Base-by-base conservation (phyloP, 257 asterid genomes). In the Leptodermis oblonga region DNA sequence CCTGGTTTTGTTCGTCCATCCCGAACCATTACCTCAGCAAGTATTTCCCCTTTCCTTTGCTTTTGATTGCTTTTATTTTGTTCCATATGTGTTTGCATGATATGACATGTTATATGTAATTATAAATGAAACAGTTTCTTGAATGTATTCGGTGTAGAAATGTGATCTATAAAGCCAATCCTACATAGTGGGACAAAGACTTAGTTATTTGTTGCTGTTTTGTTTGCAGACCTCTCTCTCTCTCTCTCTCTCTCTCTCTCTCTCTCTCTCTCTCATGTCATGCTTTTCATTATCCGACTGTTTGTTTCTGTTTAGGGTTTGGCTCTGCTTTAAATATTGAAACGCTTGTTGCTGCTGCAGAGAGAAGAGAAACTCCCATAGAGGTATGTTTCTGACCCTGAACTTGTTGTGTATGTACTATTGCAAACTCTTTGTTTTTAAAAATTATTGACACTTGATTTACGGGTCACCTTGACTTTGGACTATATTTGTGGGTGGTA, bases 271-370 rank as follows among this genome's bases (percentile, higher is more conserved):
- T 18, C 10, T 0, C 62, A 22, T 20, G 14, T 43, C 54, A 26
- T 37, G 31, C 22, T 33, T 46, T n/a, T 4, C 13, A 31, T 18
- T 15, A 12, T 48, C 4, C 48, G 46, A 33, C 39, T 30, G 37
- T 34, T 41, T 17, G 69, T 52, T 58, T 70, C 67, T 71, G 63
- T 64, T 60, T 82, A 94, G 98, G 91, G 74, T 94, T 94, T 78
- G 98, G 99, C 58, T 91, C 98, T 79, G 98, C 99, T 56, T 79
- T 91, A 73, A 94, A 94, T 81, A 94, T 94, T 63, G 97, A 89
- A 80, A 94, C 99, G 65, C 96, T 94, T 74, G 90, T 94, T 78
- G 97, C 97, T 54, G 99, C 99, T 3, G 99, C 99, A 43, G 99
- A 94, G 84, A 91, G 97, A 80, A 88, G 95, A 76, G 95, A 87